Percentiles rank a stretch among this genome's conserved stretches.
Evolutionary conservation across 177 flowering plant species (phyloP).

Genomic region (Vitis hybrid): DNA sequence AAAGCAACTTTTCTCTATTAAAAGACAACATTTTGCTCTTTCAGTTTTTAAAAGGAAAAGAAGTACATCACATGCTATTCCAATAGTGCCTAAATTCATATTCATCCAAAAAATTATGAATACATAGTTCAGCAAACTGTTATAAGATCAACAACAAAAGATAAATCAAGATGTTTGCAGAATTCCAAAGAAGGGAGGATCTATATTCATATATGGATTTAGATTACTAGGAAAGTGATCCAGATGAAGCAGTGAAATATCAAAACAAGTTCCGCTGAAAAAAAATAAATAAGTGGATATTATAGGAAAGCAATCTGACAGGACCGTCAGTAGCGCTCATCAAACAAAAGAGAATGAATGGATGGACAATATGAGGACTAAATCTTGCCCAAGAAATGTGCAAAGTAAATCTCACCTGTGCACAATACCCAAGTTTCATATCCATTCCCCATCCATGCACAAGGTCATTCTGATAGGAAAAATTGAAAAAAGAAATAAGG

Average conservation of each 20-base stretch:
- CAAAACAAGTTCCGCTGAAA: not conserved
- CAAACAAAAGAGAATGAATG: not conserved
- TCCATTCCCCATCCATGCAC: conserved; percentile 94
- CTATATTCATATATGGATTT: not conserved
- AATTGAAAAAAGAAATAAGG: not conserved
- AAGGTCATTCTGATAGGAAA: conserved; percentile 70
- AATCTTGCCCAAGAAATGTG: not conserved
- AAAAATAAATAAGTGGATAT: too few species aligned
- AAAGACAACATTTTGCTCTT: too few species aligned
- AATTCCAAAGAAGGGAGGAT: not conserved
- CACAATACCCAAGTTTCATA: conserved; percentile 92
- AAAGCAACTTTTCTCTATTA: too few species aligned
- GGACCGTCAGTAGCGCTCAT: too few species aligned
- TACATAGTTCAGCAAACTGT: too few species aligned
- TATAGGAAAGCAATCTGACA: too few species aligned
- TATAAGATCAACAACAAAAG: too few species aligned
- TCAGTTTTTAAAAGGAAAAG: too few species aligned
- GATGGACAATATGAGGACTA: not conserved
- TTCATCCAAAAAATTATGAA: not conserved
- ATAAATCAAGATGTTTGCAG: not conserved
- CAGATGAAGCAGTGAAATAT: not conserved
- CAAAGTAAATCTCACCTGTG: conserved; percentile 52
- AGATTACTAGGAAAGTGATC: not conserved
- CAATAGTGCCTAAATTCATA: not conserved
- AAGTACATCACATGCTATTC: not conserved